phyloP scores from a whole-genome alignment of 805 yeast genomes.

The Candida nonsorbophila region DNA sequence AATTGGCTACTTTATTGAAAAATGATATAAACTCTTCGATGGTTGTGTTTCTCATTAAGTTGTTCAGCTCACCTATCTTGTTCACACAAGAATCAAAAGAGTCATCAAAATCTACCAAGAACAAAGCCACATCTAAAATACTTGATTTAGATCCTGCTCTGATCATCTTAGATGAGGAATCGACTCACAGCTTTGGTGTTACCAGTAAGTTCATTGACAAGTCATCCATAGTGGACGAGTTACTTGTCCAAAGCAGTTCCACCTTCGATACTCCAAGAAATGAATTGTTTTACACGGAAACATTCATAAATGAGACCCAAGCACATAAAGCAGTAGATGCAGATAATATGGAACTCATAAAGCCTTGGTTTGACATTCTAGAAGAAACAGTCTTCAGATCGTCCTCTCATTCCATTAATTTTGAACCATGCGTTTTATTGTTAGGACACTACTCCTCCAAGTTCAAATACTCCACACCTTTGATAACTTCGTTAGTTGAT shows the following conservation, averaged over 20 bases:
- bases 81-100: conserved; percentile 17
- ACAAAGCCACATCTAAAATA: conserved; percentile 11
- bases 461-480: conserved; percentile 18
- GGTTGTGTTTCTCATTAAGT: conserved; percentile 32
- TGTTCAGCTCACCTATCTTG: conserved; percentile 31
- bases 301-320: conserved; percentile 1
- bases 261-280: too few species aligned
- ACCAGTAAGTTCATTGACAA: conserved; percentile 40
- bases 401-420: conserved; percentile 21
- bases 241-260: conserved; percentile 1
- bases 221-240: conserved; percentile 21
- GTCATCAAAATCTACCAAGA: conserved; percentile 15
- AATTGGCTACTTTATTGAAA: conserved; percentile 25
- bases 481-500: conserved; percentile 53
- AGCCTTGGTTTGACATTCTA: conserved; percentile 27
- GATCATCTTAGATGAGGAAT: conserved; percentile 41
- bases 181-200: conserved; percentile 47
- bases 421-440: conserved; percentile 26
- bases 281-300: conserved; percentile 3
- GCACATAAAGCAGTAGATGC: conserved; percentile 1
- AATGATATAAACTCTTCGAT: conserved; percentile 38
- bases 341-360: not conserved
- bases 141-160: conserved; percentile 18
- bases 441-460: conserved; percentile 18
- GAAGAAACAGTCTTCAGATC: conserved; percentile 18